These are phyloP conservation scores for Aspergillus haitiensis DNA, from an alignment of 495 filamentous ascomycete genomes.

Conservation along the genomic window DNA sequence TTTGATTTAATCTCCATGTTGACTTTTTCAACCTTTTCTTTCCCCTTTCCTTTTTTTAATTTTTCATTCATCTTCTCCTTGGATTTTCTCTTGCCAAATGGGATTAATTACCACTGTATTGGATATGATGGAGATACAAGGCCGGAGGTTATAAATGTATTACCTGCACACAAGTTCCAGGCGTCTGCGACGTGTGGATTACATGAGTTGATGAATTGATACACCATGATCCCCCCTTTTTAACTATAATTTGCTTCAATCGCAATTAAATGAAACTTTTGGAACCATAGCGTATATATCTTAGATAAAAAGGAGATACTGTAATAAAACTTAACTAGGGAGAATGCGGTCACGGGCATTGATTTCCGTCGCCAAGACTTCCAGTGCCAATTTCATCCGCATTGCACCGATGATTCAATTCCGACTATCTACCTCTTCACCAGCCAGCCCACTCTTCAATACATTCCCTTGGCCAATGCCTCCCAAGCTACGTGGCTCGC, in stretches of 20 bases:
- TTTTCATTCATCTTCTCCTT: slow-evolving; percentile 3
- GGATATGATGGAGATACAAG: slow-evolving; percentile 21
- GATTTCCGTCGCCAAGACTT: slow-evolving; percentile 20
- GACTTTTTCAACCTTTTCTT: too few relatives aligned
- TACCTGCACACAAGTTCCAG: slow-evolving; percentile 25
- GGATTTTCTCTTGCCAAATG: slow-evolving; percentile 16
- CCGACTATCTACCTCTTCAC: background rate
- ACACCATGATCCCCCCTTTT: slow-evolving; percentile 23
- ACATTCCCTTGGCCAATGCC: slow-evolving; percentile 35
- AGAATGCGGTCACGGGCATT: slow-evolving; percentile 9
- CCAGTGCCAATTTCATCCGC: slow-evolving; percentile 18
- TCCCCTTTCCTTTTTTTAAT: slow-evolving; percentile 3
- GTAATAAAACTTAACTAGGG: background rate
- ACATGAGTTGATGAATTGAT: slow-evolving; percentile 38
- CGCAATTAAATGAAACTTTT: background rate
- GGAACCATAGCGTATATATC: background rate
- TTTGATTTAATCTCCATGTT: slow-evolving; percentile 9
- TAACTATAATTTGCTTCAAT: background rate
- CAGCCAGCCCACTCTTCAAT: slow-evolving; percentile 10
- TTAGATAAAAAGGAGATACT: background rate
- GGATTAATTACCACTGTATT: slow-evolving; percentile 24
- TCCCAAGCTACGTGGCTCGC: slow-evolving; percentile 41
- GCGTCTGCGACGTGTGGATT: slow-evolving; percentile 33
- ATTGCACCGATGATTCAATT: slow-evolving; percentile 2
- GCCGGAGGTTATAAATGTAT: slow-evolving; percentile 23